Evolutionary conservation across 2,329 filamentous ascomycete genomes (phyloP), one percentile per base, ranked within the genome.

Genomic region (Calycina herbarum): DNA sequence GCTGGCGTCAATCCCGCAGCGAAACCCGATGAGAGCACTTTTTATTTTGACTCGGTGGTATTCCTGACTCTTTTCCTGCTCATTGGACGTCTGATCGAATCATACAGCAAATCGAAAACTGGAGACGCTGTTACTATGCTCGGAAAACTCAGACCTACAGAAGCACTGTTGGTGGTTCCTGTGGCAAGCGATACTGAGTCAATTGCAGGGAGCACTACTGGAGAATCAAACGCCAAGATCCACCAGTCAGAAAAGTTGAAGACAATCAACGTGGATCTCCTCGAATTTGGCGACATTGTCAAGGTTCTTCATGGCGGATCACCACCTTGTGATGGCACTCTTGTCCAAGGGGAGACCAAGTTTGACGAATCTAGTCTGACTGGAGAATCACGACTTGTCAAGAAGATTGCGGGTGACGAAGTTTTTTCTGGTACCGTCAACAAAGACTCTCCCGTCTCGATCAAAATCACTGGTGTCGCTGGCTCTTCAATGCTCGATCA

Each of bases 341-440:
- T 96, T 68, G 79, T 87, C 67, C 77, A 83, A 67, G 88, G 86
- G 3, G 82, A 86, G 60, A 87, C 86, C 57, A 84, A 81, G 60
- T 97, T 97, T 73, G 93, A 97, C 74, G 94, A 98, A 76, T 94
- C 93, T 11, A 96, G 93, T 67, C 82, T 98, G 67, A 97, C 94
- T 1, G 91, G 91, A 62, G 91, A 94, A 77, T 90, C 90, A 15
- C 83, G 84, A 6, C 84, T 84, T 0, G 85, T 93, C 64, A 83
- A 82, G 72, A 94, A 94, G 78, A 68, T 61, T 0, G 71, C 79
- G 1, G 88, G 87, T 3, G 90, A 92, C 66, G 79, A 81, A 17
- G 87, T 93, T 2, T 93, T 84, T 71, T 86, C 90, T 0, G 91
- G 91, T 17, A 93, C 91, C 0, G 82, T 93, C 74, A 94, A 94